phyloP scores from a whole-genome alignment of 164 flowering plant genomes.

The Vitis rupestris region DNA sequence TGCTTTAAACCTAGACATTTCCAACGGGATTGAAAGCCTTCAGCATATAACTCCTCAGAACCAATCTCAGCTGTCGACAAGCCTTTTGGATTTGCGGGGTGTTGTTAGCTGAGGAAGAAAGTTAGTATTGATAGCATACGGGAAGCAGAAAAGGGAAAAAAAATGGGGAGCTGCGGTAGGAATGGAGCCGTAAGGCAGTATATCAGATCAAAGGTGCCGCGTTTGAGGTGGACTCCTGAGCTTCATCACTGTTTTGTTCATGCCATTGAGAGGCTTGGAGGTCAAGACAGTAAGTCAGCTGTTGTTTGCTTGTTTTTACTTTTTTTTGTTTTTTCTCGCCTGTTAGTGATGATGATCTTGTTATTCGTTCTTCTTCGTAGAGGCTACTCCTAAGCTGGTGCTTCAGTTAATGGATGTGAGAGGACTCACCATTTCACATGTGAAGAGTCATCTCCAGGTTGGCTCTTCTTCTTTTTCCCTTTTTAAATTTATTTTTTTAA shows the following conservation, averaged over 20 bases:
- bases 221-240: slow-evolving; percentile 87
- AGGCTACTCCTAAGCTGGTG: slow-evolving; percentile 89
- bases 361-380: slow-evolving; percentile 28
- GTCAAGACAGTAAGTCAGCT: slow-evolving; percentile 63
- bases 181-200: slow-evolving; percentile 73
- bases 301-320: not conserved
- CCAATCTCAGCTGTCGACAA: too few species aligned
- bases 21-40: slow-evolving; percentile 13
- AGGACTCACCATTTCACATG: slow-evolving; percentile 86
- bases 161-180: slow-evolving; percentile 69
- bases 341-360: not conserved
- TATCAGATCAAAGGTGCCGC: slow-evolving; percentile 74
- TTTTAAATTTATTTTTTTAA: not conserved
- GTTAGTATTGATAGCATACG: not conserved
- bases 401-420: slow-evolving; percentile 83
- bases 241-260: slow-evolving; percentile 81
- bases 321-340: not conserved
- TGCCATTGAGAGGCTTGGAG: slow-evolving; percentile 88
- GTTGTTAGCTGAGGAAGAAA: not conserved
- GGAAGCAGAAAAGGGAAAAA: not conserved
- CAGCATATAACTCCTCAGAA: not conserved
- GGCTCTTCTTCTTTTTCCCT: not conserved
- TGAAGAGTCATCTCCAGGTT: slow-evolving; percentile 96
- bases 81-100: too few species aligned
- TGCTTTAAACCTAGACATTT: slow-evolving; percentile 18